Evolutionary conservation across 306 rosid species (phyloP).

Genomic region (Dicorynia guianensis): DNA sequence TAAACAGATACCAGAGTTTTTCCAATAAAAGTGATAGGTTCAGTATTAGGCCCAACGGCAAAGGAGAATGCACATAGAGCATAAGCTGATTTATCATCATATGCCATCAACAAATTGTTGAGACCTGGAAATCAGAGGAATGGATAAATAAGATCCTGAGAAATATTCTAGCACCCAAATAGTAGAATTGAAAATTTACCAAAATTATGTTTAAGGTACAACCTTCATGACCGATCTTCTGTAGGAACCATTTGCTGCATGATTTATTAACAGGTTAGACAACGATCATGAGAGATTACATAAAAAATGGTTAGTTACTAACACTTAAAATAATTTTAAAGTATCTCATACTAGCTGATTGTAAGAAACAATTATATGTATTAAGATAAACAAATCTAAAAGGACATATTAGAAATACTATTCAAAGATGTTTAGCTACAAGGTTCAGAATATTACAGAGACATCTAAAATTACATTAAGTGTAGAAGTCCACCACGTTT

Average conservation of each 20-base stretch:
- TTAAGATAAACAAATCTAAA: background rate
- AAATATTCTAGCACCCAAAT: slow-evolving; percentile 2
- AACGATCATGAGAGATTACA: slow-evolving; percentile 26
- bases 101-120: slow-evolving; percentile 89
- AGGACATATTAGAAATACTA: background rate
- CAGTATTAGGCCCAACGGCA: slow-evolving; percentile 69
- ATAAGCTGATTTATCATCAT: slow-evolving; percentile 92
- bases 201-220: slow-evolving; percentile 31
- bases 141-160: slow-evolving; percentile 31
- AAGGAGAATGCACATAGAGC: slow-evolving; percentile 86
- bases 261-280: slow-evolving; percentile 42
- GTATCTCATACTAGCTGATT: slow-evolving; percentile 18
- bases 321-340: background rate
- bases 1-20: slow-evolving; percentile 72
- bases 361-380: slow-evolving; percentile 8
- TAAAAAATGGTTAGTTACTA: slow-evolving; percentile 12
- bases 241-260: slow-evolving; percentile 98
- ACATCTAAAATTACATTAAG: background rate
- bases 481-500: background rate
- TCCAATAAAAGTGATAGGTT: slow-evolving; percentile 85
- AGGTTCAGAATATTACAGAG: background rate
- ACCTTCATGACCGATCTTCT: slow-evolving; percentile 98
- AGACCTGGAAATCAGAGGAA: slow-evolving; percentile 65
- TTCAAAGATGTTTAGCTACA: background rate
- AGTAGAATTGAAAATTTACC: slow-evolving; percentile 22